phyloP scores from a whole-genome alignment of 345 rosid genomes.

The Populus simonii region DNA sequence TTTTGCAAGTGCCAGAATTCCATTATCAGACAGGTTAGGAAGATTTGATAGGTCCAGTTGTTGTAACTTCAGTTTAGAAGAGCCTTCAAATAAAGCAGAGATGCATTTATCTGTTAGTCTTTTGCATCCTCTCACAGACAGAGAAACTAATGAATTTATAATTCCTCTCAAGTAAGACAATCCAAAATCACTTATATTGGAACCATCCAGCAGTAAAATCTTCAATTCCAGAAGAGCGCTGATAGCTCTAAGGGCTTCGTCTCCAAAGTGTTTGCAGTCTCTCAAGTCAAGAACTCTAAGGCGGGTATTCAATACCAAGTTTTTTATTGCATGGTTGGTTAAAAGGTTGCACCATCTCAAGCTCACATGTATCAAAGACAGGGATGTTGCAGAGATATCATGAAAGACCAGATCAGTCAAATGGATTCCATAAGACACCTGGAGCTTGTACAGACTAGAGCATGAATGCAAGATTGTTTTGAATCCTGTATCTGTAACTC shows the following conservation, averaged over 20 bases:
- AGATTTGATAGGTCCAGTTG: constrained; percentile 84
- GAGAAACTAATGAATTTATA: constrained; percentile 52
- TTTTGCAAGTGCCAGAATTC: constrained; percentile 60
- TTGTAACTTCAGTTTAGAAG: constrained; percentile 54
- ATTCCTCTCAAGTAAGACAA: constrained; percentile 47
- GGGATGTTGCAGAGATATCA: constrained; percentile 77
- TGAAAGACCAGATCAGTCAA: constrained; percentile 86
- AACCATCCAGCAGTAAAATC: constrained; percentile 60
- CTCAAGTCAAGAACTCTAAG: constrained; percentile 71
- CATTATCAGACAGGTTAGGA: constrained; percentile 65
- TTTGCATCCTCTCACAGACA: constrained; percentile 87
- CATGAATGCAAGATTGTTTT: constrained; percentile 85
- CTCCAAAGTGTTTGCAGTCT: constrained; percentile 74
- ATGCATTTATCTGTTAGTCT: constrained; percentile 77
- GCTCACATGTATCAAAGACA: constrained; percentile 70
- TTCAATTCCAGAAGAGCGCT: constrained; percentile 52
- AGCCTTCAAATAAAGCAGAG: constrained; percentile 58
- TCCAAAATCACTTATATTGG: constrained; percentile 67
- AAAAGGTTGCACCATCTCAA: constrained; percentile 86
- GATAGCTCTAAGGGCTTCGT: constrained; percentile 64
- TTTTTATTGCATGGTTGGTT: constrained; percentile 61
- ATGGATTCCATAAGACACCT: constrained; percentile 67
- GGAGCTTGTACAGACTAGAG: constrained; percentile 64
- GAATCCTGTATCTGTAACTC: constrained; percentile 87
- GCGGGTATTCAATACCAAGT: constrained; percentile 48